These are phyloP conservation scores for Parastagonospora nodorum DNA, from an alignment of 2,329 filamentous ascomycete genomes.

Conservation along the genomic window DNA sequence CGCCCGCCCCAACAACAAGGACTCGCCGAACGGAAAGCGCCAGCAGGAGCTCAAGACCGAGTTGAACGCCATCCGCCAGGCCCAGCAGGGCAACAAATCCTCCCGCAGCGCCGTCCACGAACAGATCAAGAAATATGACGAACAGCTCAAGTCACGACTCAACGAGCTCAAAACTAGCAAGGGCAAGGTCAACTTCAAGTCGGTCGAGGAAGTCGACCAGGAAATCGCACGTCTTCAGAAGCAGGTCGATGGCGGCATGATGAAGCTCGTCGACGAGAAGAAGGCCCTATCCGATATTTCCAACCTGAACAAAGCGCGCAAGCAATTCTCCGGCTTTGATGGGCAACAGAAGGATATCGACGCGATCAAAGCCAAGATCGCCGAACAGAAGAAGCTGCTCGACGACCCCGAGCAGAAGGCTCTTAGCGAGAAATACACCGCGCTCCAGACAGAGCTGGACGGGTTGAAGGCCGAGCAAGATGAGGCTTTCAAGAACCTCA, in stretches of 20 bases:
- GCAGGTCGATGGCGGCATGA: slow-evolving; percentile 83
- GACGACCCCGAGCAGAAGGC: slow-evolving; percentile 92
- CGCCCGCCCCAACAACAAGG: slow-evolving; percentile 80
- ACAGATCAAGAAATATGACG: slow-evolving; percentile 89
- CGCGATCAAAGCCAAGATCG: slow-evolving; percentile 83
- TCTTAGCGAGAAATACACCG: slow-evolving; percentile 82
- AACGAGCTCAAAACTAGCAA: slow-evolving; percentile 85
- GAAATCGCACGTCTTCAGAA: slow-evolving; percentile 81
- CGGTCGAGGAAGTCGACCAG: slow-evolving; percentile 81
- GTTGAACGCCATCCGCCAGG: slow-evolving; percentile 80
- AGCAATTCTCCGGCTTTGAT: slow-evolving; percentile 86
- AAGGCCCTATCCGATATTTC: slow-evolving; percentile 87
- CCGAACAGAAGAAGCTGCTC: slow-evolving; percentile 83
- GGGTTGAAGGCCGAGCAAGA: slow-evolving; percentile 91
- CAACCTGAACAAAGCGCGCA: slow-evolving; percentile 83
- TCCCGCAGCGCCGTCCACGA: slow-evolving; percentile 79
- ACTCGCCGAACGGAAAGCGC: slow-evolving; percentile 78
- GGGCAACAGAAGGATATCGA: slow-evolving; percentile 87
- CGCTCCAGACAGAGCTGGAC: slow-evolving; percentile 86
- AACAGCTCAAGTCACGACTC: slow-evolving; percentile 83
- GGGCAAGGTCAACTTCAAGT: slow-evolving; percentile 83
- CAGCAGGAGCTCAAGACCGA: slow-evolving; percentile 84
- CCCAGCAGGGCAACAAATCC: slow-evolving; percentile 87
- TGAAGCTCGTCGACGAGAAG: slow-evolving; percentile 97
- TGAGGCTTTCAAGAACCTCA: slow-evolving; percentile 85